Evolutionary conservation across 2,329 filamentous ascomycete species (phyloP).

Genomic region (Niveomyces coronatus): DNA sequence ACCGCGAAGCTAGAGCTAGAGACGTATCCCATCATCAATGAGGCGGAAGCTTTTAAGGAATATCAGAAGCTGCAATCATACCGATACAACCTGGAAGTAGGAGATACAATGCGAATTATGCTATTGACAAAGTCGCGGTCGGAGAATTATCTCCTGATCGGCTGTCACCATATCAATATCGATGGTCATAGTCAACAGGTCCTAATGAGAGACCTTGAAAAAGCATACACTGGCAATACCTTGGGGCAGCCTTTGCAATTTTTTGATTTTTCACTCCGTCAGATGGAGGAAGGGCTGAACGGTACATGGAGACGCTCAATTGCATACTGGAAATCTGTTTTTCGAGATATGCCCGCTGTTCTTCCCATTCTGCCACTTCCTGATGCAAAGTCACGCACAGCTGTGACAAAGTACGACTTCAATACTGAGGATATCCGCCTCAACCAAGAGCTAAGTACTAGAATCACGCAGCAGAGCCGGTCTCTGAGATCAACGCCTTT

Average conservation of each 20-base stretch:
- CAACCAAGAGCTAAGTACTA: conserved; percentile 11
- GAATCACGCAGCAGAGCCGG: conserved; percentile 15
- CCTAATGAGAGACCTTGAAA: conserved; percentile 33
- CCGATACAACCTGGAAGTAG: conserved; percentile 24
- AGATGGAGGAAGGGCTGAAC: conserved; percentile 18
- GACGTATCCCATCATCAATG: conserved; percentile 11
- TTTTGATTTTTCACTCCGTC: conserved; percentile 22
- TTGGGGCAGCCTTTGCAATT: conserved; percentile 20
- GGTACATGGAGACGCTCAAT: conserved; percentile 21
- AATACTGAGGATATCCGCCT: conserved; percentile 13
- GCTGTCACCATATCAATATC: conserved; percentile 39
- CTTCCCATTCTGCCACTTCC: conserved; percentile 26
- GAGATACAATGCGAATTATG: conserved; percentile 20
- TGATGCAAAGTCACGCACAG: neutral
- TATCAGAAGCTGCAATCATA: conserved; percentile 20
- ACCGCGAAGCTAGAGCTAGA: conserved; percentile 19
- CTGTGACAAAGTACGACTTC: conserved; percentile 14
- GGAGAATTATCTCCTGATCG: conserved; percentile 26
- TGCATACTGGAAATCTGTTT: conserved; percentile 23
- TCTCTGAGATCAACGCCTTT: conserved; percentile 20
- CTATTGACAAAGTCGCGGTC: conserved; percentile 23
- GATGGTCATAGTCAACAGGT: conserved; percentile 36
- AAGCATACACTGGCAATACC: conserved; percentile 24
- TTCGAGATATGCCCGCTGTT: conserved; percentile 13
- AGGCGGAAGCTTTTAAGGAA: conserved; percentile 18